Base-by-base conservation (phyloP, 768 basidiomycete genomes). In the Chiua virens region DNA sequence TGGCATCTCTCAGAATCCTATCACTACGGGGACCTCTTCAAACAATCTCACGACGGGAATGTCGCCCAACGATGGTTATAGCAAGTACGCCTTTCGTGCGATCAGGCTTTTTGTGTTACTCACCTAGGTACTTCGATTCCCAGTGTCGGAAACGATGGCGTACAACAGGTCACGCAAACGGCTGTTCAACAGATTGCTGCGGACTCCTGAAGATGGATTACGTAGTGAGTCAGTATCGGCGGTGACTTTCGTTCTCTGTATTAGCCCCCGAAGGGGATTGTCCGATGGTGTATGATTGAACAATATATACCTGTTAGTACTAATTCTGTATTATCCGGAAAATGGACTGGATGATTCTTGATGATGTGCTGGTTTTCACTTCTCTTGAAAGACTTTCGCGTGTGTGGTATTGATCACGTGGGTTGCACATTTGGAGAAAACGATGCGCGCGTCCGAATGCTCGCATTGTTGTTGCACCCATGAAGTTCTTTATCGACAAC, bases 401-500 rank as follows among this genome's bases (percentile, higher is more conserved):
- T 30, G 27, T 30, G 15, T 34, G 8, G 13, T 3, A 18, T 22
- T 20, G 44, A 27, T 60, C 61, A 62, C 61, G 60, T 62, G 61
- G 40, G 28, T 34, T 14, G 20, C 21, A 8, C 11, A 32, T 32
- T 28, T 28, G 14, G 14, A 15, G 32, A 32, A 32, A 13, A 32
- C 32, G 32, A 32, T 32, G 32, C 32, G 32, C 32, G 32, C 14
- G 32, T 32, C 27, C 14, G 32, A 3, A 13, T 30, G 9, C 23
- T 15, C 17, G 38, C 21, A 23, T 39, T 17, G 34, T 36, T 18
- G 30, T 30, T 30, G 13, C 10, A 40, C 38, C 22, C 15, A 92
- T 92, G 89, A 89, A 86, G 73, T 91, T 92, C 73, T 79, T 73
- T 58, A 88, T 92, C 55, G 90, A 90, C 68, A 84, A 89, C 64